A percentile compares a stretch with the other conserved stretches of the same genome.
phyloP scores from a whole-genome alignment of 805 yeast species.

The Lipomyces yamadae region DNA sequence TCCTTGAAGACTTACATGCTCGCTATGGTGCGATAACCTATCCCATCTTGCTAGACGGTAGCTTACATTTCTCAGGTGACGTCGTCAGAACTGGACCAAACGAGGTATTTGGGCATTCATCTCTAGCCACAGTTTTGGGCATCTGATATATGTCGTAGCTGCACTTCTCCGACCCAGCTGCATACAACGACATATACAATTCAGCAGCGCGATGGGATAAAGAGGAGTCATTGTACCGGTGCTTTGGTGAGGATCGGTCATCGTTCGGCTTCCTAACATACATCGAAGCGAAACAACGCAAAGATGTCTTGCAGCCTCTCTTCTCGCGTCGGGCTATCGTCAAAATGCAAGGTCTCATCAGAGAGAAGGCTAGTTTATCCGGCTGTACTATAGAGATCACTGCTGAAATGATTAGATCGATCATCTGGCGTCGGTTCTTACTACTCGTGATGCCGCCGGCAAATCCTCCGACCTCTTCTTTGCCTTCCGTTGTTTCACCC shows the following conservation, averaged over 20 bases:
- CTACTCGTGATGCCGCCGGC: neutral
- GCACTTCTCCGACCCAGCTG: neutral
- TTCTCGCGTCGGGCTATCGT: neutral
- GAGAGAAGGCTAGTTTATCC: neutral
- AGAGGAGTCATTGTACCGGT: neutral
- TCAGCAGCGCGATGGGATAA: constrained; percentile 4
- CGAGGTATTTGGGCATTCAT: neutral
- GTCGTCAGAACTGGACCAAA: constrained; percentile 1
- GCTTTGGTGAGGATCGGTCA: constrained; percentile 3
- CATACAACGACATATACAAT: neutral
- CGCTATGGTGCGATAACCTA: neutral
- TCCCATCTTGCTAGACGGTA: neutral
- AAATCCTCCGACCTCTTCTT: constrained; percentile 1
- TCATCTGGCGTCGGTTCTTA: neutral
- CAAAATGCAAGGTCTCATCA: constrained; percentile 2
- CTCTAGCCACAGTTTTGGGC: neutral
- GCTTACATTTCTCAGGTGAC: neutral
- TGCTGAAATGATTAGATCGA: neutral
- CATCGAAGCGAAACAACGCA: neutral
- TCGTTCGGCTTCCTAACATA: neutral
- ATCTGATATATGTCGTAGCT: neutral
- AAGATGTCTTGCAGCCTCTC: constrained; percentile 2
- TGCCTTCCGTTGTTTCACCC: neutral
- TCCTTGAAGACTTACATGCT: neutral
- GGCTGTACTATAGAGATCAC: neutral